Evolutionary conservation across 805 yeast species (phyloP).

Genomic region (Torulaspora delbrueckii): DNA sequence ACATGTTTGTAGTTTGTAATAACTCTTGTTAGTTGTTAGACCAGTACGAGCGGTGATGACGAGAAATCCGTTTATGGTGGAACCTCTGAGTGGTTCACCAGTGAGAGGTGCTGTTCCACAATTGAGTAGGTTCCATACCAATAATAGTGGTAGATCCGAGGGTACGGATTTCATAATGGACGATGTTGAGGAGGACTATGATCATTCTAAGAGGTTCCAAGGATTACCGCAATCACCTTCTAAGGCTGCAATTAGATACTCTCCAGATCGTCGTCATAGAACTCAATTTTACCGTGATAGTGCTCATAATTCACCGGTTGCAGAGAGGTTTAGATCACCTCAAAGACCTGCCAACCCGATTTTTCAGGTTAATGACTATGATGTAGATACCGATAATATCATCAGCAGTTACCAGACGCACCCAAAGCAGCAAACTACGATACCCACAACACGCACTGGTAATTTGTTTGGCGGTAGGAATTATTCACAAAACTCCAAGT

Average conservation of each 20-base stretch:
- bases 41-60: constrained; percentile 19
- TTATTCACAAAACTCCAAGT: constrained; percentile 21
- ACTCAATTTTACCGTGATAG: constrained; percentile 31
- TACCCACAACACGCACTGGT: constrained; percentile 8
- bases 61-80: constrained; percentile 35
- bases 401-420: constrained; percentile 22
- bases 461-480: constrained; percentile 15
- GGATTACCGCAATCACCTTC: constrained; percentile 40
- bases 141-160: constrained; percentile 21
- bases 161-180: constrained; percentile 7
- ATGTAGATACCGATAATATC: constrained; percentile 34
- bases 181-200: constrained; percentile 20
- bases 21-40: neutral
- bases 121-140: constrained; percentile 28
- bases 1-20: neutral
- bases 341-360: constrained; percentile 51
- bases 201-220: constrained; percentile 31
- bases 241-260: constrained; percentile 36
- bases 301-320: constrained; percentile 35
- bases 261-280: constrained; percentile 38
- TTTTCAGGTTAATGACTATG: constrained; percentile 42
- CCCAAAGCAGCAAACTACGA: constrained; percentile 10
- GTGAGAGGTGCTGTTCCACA: constrained; percentile 26
- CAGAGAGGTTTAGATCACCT: constrained; percentile 66
- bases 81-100: constrained; percentile 29